Evolutionary conservation across 2,329 filamentous ascomycete genomes (phyloP).

Genomic region (Zasmidium angulare): DNA sequence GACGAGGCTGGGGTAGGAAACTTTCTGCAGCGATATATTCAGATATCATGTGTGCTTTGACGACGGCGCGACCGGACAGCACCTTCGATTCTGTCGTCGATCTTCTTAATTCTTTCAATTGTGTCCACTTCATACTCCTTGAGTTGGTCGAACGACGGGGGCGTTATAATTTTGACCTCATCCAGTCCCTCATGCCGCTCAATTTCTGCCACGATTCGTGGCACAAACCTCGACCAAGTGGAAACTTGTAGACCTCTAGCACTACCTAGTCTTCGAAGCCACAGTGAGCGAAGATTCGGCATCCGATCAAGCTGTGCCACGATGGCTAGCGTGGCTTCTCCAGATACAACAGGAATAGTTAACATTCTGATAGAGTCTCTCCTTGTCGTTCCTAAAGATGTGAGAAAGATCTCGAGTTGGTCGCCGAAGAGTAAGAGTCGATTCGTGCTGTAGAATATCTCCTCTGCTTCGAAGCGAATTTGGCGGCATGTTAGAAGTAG

Average conservation of each 20-base stretch:
- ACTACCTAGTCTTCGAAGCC: background rate
- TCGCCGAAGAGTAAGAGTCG: background rate
- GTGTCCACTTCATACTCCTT: background rate
- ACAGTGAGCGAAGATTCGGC: background rate
- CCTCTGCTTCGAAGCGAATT: conserved; percentile 1
- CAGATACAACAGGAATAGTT: background rate
- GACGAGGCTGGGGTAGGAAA: background rate
- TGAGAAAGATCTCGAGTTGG: background rate
- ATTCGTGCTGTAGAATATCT: background rate
- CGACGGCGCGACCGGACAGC: no score
- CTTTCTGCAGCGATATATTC: background rate
- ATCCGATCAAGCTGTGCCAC: background rate
- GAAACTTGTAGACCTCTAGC: background rate
- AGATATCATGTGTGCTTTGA: background rate
- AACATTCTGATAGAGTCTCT: background rate
- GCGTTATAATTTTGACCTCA: conserved; percentile 1
- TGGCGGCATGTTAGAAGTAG: background rate
- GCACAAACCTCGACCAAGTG: background rate
- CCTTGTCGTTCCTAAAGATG: background rate
- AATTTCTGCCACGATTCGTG: background rate
- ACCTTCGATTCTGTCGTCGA: background rate
- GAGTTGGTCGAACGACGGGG: background rate
- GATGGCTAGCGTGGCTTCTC: background rate
- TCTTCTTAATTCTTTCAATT: background rate
- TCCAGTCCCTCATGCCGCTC: background rate